Base-by-base conservation (phyloP, 495 filamentous ascomycete genomes). In the Talaromyces proteolyticus region DNA sequence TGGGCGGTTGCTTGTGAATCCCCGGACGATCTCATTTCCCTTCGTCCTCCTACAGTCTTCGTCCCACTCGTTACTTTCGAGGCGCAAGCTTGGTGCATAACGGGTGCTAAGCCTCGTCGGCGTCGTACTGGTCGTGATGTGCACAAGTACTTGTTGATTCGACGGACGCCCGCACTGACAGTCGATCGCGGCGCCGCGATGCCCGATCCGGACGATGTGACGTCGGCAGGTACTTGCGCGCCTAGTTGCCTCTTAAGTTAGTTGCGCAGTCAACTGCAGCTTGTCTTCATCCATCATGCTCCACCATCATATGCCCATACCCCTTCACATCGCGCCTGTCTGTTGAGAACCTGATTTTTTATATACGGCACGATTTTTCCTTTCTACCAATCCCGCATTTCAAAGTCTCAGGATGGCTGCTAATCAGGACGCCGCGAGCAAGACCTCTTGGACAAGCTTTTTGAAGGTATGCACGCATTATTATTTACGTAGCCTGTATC, bases 391-490 rank as follows among this genome's bases (percentile, higher is more conserved):
- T n/a, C n/a, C n/a, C n/a, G n/a, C n/a, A 14, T 10, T 4, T 34
- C 6, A 29, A 12, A 6, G 29, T 34, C 8, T 26, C 47, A 49
- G 17, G n/a, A 49, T 49, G 47, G 34, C 47, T 25, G 18, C 47
- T 22, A 49, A 40, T 19, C 29, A 49, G 8, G 47, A 49, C 45
- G 60, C 68, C 47, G 41, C 57, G 44, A 73, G 70, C 57, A 72
- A 68, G 53, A 60, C 79, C 68, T 69, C 80, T 52, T 79, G 75
- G 75, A 62, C 73, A 11, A 75, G 74, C 50, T 79, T 79, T 56
- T 63, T 79, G 42, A 79, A 76, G 68, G 75, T 71, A 66, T 40
- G 34, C 42, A 23, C 26, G 19, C 24, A 6, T 16, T 38, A 18
- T 44, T 22, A n/a, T 38, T n/a, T 24, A 7, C 37, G n/a, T 17